These are phyloP conservation scores for Pterulicium gracile DNA, from an alignment of 1,284 basidiomycete species.

Conservation along the genomic window DNA sequence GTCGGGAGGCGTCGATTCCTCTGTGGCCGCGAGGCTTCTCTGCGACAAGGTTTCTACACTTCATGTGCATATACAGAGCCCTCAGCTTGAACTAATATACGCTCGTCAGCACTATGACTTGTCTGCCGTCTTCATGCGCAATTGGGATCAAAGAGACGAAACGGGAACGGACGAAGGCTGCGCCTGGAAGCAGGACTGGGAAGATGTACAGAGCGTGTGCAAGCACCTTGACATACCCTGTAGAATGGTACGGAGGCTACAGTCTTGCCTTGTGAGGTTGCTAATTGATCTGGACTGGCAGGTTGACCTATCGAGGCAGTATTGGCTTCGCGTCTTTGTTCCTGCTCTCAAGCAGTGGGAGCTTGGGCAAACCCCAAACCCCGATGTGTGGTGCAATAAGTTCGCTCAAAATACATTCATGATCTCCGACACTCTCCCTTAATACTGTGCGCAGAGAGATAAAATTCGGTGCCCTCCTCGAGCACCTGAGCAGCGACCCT, in stretches of 20 bases:
- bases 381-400: constrained; percentile 91
- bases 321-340: constrained; percentile 85
- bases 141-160: constrained; percentile 81
- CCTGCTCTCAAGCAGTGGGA: constrained; percentile 74
- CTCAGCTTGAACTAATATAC: background rate
- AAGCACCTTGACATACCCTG: constrained; percentile 53
- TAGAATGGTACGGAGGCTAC: constrained; percentile 41
- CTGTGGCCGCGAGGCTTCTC: constrained; percentile 71
- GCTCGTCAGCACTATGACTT: constrained; percentile 60
- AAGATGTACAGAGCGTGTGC: constrained; percentile 80
- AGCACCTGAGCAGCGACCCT: constrained; percentile 36
- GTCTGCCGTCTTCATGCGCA: constrained; percentile 90
- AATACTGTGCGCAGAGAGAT: constrained; percentile 53
- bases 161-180: constrained; percentile 69
- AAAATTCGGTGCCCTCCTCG: constrained; percentile 85
- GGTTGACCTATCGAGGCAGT: constrained; percentile 78
- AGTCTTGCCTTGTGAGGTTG: constrained; percentile 4
- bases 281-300: constrained; percentile 18
- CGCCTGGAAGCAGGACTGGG: constrained; percentile 94
- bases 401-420: constrained; percentile 20
- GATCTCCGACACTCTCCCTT: constrained; percentile 2
- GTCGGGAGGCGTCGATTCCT: constrained; percentile 96
- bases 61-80: constrained; percentile 1
- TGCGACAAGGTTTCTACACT: constrained; percentile 35
- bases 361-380: constrained; percentile 78